Conservation (phyloP, 73 alveolate species). For the Tetrahymena elliotti region DNA sequence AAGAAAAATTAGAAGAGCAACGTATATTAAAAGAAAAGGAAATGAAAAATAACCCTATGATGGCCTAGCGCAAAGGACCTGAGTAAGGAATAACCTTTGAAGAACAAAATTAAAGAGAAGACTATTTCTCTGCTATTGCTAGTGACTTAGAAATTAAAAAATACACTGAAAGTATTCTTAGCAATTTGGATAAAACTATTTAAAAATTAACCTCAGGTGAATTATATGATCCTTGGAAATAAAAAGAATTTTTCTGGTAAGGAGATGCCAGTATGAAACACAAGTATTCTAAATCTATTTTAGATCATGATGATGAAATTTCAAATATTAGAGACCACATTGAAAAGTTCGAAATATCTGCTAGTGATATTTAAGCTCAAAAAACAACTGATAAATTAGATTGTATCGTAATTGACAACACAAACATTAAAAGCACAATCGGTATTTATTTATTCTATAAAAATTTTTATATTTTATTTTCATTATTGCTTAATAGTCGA, state of each 20-base stretch:
- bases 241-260: conserved; percentile 29
- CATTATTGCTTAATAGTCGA: background rate
- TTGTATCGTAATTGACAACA: conserved; percentile 34
- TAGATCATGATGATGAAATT: conserved; percentile 22
- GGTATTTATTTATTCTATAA: background rate
- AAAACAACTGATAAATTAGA: conserved; percentile 39
- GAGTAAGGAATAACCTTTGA: background rate
- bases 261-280: conserved; percentile 16
- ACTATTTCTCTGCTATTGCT: background rate
- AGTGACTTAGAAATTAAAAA: conserved; percentile 17
- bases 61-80: conserved; percentile 16
- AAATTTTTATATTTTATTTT: background rate
- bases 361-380: conserved; percentile 18
- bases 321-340: conserved; percentile 24
- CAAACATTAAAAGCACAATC: conserved; percentile 17
- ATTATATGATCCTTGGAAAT: conserved; percentile 26
- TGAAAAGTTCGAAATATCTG: conserved; percentile 22
- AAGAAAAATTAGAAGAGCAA: conserved; percentile 46
- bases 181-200: conserved; percentile 19
- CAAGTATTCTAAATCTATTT: conserved; percentile 18
- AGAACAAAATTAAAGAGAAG: background rate
- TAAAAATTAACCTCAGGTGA: conserved; percentile 25
- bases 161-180: background rate
- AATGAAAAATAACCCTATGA: conserved; percentile 16
- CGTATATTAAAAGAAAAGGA: conserved; percentile 15